A percentile compares a stretch with the other conserved stretches of the same genome.
phyloP scores from a whole-genome alignment of 169 alveolate species.

The Cryptosporidium canis region DNA sequence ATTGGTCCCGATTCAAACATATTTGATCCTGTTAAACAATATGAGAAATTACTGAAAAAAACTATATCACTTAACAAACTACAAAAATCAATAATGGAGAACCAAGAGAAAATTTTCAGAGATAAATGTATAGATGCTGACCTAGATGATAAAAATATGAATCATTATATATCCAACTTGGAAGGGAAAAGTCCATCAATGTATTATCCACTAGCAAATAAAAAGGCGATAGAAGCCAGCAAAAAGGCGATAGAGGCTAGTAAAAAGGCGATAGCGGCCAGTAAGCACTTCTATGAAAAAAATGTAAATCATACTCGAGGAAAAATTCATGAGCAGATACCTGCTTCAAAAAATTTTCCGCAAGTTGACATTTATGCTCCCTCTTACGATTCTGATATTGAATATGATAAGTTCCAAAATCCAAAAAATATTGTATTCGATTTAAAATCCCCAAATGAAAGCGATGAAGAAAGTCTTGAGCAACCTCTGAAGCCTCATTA shows the following conservation, averaged over 20 bases:
- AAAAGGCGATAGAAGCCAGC: slow-evolving; percentile 53
- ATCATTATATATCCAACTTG: not conserved
- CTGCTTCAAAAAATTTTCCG: slow-evolving; percentile 57
- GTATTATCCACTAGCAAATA: slow-evolving; percentile 7
- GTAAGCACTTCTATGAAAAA: slow-evolving; percentile 13
- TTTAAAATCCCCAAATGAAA: not conserved
- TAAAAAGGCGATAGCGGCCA: slow-evolving; percentile 38
- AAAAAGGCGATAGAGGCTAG: slow-evolving; percentile 53
- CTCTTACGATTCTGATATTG: slow-evolving; percentile 45
- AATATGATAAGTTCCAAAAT: slow-evolving; percentile 25
- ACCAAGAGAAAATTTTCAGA: not conserved
- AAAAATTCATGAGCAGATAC: slow-evolving; percentile 48
- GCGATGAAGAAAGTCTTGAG: not conserved
- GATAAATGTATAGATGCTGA: not conserved
- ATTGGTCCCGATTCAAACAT: not conserved
- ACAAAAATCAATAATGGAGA: slow-evolving; percentile 51
- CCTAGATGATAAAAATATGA: not conserved
- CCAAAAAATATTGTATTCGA: slow-evolving; percentile 21
- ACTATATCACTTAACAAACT: slow-evolving; percentile 45
- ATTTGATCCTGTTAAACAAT: slow-evolving; percentile 31
- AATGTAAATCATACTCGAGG: slow-evolving; percentile 40
- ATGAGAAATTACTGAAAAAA: slow-evolving; percentile 35
- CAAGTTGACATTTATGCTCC: slow-evolving; percentile 70
- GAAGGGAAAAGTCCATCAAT: not conserved
- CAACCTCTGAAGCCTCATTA: not conserved